Evolutionary conservation across 345 rosid species (phyloP), one percentile per base, ranked within the genome.

Genomic region (Eucalyptus marginata): DNA sequence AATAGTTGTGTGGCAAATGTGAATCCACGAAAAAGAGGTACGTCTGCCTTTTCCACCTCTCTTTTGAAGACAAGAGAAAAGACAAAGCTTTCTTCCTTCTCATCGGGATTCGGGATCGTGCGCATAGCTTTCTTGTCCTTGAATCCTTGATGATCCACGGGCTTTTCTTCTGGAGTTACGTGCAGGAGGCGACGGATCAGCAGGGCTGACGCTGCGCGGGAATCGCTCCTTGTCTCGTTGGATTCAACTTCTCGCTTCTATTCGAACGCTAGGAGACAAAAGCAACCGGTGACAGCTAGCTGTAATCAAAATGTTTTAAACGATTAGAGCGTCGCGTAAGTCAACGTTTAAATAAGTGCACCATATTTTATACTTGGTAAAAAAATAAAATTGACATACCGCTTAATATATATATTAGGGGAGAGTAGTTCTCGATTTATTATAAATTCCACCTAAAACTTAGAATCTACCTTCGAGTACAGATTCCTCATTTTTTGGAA

Each of bases 391-490:
- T 56, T 24, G 29, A 25, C 29, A 56, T 24, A 2, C 13, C 6
- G 1, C 29, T 56, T 56, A 24, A 56, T 52, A 52, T 52, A 52
- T 52, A 3, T 20, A 52, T 20, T 52, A 52, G 1, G 10, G 0
- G 2, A 8, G 5, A 52, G 2, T 0, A 1, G 0, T 20, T 20
- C 0, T 2, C 5, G 2, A 2, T 52, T 52, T 0, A 52, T 52
- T 8, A 52, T 52, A 0, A 20, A 5, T 52, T 52, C 0, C 2
- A 0, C 10, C 10, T 7, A 52, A 52, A 52, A 52, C 22, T 0
- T 18, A 2, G 3, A 52, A 52, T 2, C 4, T 52, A 52, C 1
- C 1, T 52, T 52, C 0, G 2, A 4, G 2, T 52, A 3, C 2
- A 17, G 1, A 52, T 52, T 20, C 1, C 8, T 52, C 0, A 52